Percentiles rank a stretch among this genome's conserved stretches.
Evolutionary conservation across 345 rosid genomes (phyloP).

Genomic region (Syzygium aqueum): DNA sequence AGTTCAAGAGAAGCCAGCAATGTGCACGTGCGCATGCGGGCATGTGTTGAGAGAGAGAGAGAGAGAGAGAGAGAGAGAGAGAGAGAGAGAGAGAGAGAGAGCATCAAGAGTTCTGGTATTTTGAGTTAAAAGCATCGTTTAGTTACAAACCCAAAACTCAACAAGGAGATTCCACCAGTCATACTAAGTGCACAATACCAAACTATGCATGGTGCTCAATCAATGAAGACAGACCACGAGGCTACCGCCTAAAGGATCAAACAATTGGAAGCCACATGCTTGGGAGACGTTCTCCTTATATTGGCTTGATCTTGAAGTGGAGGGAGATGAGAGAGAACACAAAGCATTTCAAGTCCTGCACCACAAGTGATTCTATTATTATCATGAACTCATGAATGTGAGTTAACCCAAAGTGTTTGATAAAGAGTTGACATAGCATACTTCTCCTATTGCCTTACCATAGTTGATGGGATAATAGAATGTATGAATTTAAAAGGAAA

Average conservation of each 20-base stretch:
- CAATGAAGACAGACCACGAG: neutral
- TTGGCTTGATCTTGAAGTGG: constrained; percentile 99
- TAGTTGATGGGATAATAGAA: neutral
- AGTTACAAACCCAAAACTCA: neutral
- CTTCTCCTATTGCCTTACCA: neutral
- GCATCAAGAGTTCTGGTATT: neutral
- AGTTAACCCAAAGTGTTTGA: neutral
- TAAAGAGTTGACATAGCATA: neutral
- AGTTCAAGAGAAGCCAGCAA: neutral
- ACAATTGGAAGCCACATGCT: neutral
- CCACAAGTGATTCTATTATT: neutral
- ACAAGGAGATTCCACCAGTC: neutral
- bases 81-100: neutral
- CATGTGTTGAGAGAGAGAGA: neutral
- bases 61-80: neutral
- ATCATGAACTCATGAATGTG: neutral
- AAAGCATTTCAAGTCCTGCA: constrained; percentile 98
- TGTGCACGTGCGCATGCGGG: neutral
- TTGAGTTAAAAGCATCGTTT: neutral
- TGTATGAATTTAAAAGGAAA: neutral
- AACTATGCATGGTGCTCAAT: neutral
- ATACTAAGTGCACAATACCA: neutral
- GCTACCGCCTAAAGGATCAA: neutral
- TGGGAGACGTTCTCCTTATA: constrained; percentile 17
- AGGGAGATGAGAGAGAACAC: constrained; percentile 99